Percentiles rank a stretch among this genome's conserved stretches.
These are phyloP conservation scores for Cudoniella acicularis DNA, from an alignment of 495 filamentous ascomycete genomes.

Conservation along the genomic window DNA sequence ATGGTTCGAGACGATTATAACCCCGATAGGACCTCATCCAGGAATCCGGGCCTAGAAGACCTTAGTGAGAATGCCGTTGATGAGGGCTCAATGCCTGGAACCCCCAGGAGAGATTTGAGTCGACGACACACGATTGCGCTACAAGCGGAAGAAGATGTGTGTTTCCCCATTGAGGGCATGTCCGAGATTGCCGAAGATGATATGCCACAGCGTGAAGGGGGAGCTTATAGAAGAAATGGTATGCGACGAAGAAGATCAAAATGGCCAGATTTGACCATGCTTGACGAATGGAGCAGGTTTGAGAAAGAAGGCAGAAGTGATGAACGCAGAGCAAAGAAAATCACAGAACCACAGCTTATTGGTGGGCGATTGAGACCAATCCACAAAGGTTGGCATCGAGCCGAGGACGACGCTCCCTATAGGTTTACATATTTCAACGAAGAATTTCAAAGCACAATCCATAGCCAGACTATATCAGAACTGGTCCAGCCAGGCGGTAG, in stretches of 20 bases:
- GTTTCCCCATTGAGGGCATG: constrained; percentile 76
- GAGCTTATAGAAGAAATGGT: constrained; percentile 32
- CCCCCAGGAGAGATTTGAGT: constrained; percentile 20
- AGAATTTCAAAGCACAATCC: constrained; percentile 88
- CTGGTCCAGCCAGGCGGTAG: constrained; percentile 77
- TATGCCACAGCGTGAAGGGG: constrained; percentile 28
- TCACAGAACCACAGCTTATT: constrained; percentile 88
- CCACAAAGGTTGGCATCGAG: constrained; percentile 78
- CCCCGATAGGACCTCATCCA: constrained; percentile 28
- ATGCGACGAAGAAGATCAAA: constrained; percentile 51
- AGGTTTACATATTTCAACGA: constrained; percentile 99
- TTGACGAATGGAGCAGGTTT: constrained; percentile 87
- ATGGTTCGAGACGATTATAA: constrained; percentile 62
- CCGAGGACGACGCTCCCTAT: constrained; percentile 88
- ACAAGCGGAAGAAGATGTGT: constrained; percentile 81
- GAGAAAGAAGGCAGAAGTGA: constrained; percentile 90
- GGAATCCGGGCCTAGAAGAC: constrained; percentile 45
- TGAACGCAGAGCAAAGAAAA: constrained; percentile 83
- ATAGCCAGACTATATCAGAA: constrained; percentile 91
- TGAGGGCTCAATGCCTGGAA: constrained; percentile 19
- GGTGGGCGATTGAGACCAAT: constrained; percentile 79
- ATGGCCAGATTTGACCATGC: constrained; percentile 59
- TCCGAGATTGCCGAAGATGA: constrained; percentile 83
- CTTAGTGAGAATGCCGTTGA: constrained; percentile 42
- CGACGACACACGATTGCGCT: constrained; percentile 44